Evolutionary conservation across 371 early-diverging fungal genomes (phyloP).

Genomic region (Mortierella polycephala): DNA sequence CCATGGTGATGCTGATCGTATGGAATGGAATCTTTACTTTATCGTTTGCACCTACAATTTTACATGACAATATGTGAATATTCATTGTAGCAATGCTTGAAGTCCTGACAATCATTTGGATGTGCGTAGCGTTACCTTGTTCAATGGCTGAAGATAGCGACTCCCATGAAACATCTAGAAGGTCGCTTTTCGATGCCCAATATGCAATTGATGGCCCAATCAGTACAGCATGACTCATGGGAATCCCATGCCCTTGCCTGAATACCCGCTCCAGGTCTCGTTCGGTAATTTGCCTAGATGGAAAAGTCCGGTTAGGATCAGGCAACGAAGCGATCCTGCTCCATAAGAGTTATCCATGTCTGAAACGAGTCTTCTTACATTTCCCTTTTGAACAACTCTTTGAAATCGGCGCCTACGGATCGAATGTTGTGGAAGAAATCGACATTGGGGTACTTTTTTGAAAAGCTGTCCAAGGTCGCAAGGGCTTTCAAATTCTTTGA

Average conservation of each 20-base stretch:
- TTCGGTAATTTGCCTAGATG: background rate
- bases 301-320: background rate
- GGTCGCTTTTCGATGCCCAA: conserved; percentile 59
- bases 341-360: background rate
- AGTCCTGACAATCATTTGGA: background rate
- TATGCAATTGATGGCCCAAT: conserved; percentile 68
- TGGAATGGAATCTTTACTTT: conserved; percentile 50
- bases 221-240: conserved; percentile 59
- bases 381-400: conserved; percentile 55
- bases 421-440: conserved; percentile 66
- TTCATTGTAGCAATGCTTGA: background rate
- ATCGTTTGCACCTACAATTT: conserved; percentile 39
- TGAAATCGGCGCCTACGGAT: conserved; percentile 56
- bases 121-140: conserved; percentile 44
- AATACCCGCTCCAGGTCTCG: conserved; percentile 56
- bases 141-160: conserved; percentile 47
- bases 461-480: conserved; percentile 64
- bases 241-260: conserved; percentile 67
- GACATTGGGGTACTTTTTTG: conserved; percentile 60
- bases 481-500: conserved; percentile 62
- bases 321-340: too few species aligned
- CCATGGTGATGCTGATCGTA: conserved; percentile 43
- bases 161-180: conserved; percentile 58
- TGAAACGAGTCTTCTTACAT: conserved; percentile 47
- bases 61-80: background rate